Conservation (phyloP, 495 filamentous ascomycete species). For the Cercophora sp. region DNA sequence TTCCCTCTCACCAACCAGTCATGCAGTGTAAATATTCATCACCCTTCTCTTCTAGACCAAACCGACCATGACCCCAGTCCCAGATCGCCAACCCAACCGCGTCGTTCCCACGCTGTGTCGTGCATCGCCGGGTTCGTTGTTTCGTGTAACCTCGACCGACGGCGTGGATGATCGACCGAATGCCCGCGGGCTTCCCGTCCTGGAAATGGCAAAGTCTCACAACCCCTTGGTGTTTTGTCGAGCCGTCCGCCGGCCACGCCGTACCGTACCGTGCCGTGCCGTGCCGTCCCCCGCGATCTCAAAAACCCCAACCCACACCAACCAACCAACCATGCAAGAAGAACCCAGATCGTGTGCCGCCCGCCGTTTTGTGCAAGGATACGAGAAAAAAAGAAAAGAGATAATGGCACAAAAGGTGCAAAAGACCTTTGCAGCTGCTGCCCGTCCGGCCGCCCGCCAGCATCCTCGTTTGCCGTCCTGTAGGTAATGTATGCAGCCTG, state of each 20-base stretch:
- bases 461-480: neutral
- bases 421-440: neutral
- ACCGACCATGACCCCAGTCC: conserved; percentile 1
- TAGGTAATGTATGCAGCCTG: conserved; percentile 18
- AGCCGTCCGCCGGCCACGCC: conserved; percentile 5
- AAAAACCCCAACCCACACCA: conserved; percentile 14
- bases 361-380: neutral
- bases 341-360: conserved; percentile 1
- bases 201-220: neutral
- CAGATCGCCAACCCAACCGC: neutral
- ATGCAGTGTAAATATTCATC: neutral
- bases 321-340: conserved; percentile 4
- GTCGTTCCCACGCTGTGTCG: neutral
- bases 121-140: too few species aligned
- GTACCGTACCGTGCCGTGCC: conserved; percentile 23
- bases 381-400: neutral
- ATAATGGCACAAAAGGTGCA: neutral
- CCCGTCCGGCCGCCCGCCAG: neutral
- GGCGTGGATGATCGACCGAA: neutral
- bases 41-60: neutral
- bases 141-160: neutral
- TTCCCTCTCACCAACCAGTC: neutral
- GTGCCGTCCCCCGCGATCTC: conserved; percentile 14
- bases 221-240: conserved; percentile 1
- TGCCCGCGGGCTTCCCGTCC: neutral